phyloP scores from a whole-genome alignment of 768 basidiomycete species.

The Hebeloma cylindrosporum region DNA sequence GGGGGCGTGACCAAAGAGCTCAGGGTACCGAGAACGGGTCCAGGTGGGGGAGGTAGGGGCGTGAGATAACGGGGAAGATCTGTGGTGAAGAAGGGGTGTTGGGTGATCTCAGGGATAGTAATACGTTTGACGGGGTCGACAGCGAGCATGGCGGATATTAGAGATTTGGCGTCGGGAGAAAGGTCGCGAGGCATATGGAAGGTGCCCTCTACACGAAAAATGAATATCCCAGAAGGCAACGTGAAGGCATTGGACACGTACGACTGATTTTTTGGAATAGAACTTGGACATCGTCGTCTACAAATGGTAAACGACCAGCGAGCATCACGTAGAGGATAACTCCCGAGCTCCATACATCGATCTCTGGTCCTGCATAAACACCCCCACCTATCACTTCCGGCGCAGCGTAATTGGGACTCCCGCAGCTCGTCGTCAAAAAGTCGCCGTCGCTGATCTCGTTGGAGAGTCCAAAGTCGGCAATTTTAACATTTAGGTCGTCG shows the following conservation, averaged over 20 bases:
- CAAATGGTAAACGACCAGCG: slow-evolving; percentile 92
- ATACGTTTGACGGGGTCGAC: slow-evolving; percentile 95
- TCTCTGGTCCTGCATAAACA: slow-evolving; percentile 95
- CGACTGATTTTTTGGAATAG: slow-evolving; percentile 95
- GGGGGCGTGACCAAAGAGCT: slow-evolving; percentile 69
- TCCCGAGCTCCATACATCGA: slow-evolving; percentile 98
- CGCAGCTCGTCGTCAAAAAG: slow-evolving; percentile 96
- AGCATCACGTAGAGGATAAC: slow-evolving; percentile 99
- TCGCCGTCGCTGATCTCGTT: slow-evolving; percentile 97
- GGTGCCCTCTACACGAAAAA: slow-evolving; percentile 62
- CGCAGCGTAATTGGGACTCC: slow-evolving; percentile 97
- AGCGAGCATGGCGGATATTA: slow-evolving; percentile 88
- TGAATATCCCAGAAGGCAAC: slow-evolving; percentile 7
- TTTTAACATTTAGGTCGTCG: slow-evolving; percentile 88
- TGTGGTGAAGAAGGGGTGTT: slow-evolving; percentile 86
- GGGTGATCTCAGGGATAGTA: slow-evolving; percentile 87
- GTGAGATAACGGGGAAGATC: slow-evolving; percentile 86
- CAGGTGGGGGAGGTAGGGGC: slow-evolving; percentile 75
- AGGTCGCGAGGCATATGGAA: slow-evolving; percentile 86
- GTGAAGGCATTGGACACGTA: slow-evolving; percentile 35
- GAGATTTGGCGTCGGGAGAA: slow-evolving; percentile 69
- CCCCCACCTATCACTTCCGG: slow-evolving; percentile 97
- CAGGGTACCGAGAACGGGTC: slow-evolving; percentile 74
- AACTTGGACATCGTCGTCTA: slow-evolving; percentile 92
- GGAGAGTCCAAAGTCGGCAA: slow-evolving; percentile 97